phyloP scores from a whole-genome alignment of 495 filamentous ascomycete species.

The Hypoxylon intermedium region DNA sequence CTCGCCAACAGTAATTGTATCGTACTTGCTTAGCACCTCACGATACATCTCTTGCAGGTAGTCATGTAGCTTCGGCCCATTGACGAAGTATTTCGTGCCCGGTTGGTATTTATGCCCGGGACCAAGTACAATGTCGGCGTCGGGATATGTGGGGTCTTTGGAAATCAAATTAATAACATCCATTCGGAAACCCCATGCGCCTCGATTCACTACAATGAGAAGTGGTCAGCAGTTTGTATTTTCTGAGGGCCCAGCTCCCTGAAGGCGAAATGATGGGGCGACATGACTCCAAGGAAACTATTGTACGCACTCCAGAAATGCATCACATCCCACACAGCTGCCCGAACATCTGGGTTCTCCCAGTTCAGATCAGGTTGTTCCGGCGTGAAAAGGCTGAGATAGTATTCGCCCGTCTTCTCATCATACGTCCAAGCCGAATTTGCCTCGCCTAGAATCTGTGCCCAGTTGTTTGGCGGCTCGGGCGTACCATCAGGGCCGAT shows the following conservation, averaged over 20 bases:
- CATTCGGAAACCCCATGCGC: constrained; percentile 67
- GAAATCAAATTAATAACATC: constrained; percentile 72
- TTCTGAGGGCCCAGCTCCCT: no score
- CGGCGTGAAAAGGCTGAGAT: constrained; percentile 64
- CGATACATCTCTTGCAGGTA: constrained; percentile 60
- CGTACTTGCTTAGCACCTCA: constrained; percentile 63
- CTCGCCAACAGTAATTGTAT: constrained; percentile 69
- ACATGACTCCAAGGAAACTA: background rate
- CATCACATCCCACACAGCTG: constrained; percentile 65
- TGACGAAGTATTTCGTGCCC: constrained; percentile 59
- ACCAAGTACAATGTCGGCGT: constrained; percentile 59
- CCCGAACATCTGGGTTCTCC: constrained; percentile 63
- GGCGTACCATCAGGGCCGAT: constrained; percentile 56
- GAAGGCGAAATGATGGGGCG: background rate
- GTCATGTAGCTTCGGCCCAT: constrained; percentile 68
- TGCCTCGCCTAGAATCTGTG: constrained; percentile 60
- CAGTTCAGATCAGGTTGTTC: constrained; percentile 72
- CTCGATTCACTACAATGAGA: constrained; percentile 52
- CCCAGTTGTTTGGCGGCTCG: constrained; percentile 69
- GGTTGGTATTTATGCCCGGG: constrained; percentile 58
- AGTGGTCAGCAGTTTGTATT: background rate
- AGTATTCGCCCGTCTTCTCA: constrained; percentile 62
- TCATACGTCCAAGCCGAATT: constrained; percentile 68
- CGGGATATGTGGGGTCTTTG: constrained; percentile 64
- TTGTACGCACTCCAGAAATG: constrained; percentile 59